phyloP scores from a whole-genome alignment of 2,329 filamentous ascomycete species.

The Diaporthe citriasiana region DNA sequence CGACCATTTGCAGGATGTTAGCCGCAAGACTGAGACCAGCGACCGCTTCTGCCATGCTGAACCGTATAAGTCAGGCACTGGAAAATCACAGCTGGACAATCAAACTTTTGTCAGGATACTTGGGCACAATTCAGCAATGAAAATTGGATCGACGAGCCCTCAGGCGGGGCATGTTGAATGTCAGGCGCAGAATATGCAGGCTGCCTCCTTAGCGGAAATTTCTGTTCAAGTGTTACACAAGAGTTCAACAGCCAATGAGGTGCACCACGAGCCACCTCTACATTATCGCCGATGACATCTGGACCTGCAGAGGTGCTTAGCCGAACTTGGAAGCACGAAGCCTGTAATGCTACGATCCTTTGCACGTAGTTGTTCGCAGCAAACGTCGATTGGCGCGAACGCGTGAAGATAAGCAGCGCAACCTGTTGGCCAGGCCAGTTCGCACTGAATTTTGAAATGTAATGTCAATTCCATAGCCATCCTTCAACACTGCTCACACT shows the following conservation, averaged over 20 bases:
- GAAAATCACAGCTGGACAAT: no score
- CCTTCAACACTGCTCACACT: no score
- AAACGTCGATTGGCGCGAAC: no score
- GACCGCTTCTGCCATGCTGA: constrained; percentile 1
- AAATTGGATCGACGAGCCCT: no score
- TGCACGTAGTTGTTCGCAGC: no score
- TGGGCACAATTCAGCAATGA: neutral
- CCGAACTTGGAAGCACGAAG: neutral
- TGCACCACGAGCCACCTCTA: no score
- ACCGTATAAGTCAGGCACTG: neutral
- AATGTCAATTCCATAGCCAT: no score
- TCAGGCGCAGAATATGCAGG: neutral
- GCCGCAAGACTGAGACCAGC: neutral
- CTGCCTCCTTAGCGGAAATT: neutral
- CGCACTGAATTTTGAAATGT: no score
- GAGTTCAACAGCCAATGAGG: neutral
- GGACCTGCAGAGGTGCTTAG: neutral
- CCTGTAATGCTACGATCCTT: no score
- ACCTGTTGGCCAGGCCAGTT: no score
- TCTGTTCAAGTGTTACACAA: neutral
- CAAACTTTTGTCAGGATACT: neutral
- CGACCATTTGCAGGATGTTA: constrained; percentile 1
- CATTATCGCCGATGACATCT: neutral
- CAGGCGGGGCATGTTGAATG: no score
- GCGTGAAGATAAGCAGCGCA: no score